These are phyloP conservation scores for Pseudonitzschia delicatissima DNA, from an alignment of 108 stramenopile genomes.

Conservation along the genomic window DNA sequence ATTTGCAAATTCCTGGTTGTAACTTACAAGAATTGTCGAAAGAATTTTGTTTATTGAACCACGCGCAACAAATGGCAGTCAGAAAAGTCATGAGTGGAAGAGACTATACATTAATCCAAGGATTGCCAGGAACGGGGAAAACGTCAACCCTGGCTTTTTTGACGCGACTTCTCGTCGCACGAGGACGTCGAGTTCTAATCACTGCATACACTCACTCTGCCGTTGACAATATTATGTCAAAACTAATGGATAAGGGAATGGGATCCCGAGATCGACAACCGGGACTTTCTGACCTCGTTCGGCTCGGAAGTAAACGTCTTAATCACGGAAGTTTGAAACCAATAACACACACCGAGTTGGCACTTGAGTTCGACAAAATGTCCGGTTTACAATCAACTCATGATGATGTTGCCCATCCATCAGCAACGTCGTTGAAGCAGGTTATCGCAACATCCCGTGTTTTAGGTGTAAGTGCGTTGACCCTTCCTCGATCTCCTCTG, in stretches of 20 bases:
- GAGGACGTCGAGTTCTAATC: slow-evolving; percentile 88
- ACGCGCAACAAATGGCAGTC: slow-evolving; percentile 75
- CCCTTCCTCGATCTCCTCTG: slow-evolving; percentile 72
- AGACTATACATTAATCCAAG: slow-evolving; percentile 84
- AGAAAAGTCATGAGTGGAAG: slow-evolving; percentile 59
- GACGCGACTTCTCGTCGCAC: slow-evolving; percentile 78
- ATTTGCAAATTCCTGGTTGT: slow-evolving; percentile 51
- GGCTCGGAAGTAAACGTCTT: slow-evolving; percentile 58
- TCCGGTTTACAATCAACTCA: neutral
- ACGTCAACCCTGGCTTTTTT: slow-evolving; percentile 83
- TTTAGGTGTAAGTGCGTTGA: slow-evolving; percentile 83
- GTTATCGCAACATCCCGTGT: slow-evolving; percentile 66
- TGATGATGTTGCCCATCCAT: slow-evolving; percentile 12
- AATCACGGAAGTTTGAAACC: slow-evolving; percentile 56
- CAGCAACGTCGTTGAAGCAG: slow-evolving; percentile 43
- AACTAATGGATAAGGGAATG: slow-evolving; percentile 79
- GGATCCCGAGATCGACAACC: slow-evolving; percentile 1
- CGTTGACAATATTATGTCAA: slow-evolving; percentile 92
- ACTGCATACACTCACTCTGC: slow-evolving; percentile 95
- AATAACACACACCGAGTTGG: slow-evolving; percentile 51
- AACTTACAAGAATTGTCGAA: slow-evolving; percentile 36
- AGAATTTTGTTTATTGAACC: slow-evolving; percentile 68
- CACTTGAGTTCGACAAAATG: slow-evolving; percentile 21
- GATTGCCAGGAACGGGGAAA: slow-evolving; percentile 87
- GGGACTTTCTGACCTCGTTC: slow-evolving; percentile 35